Base-by-base conservation (phyloP, 495 filamentous ascomycete species). In the Parathielavia hyrcaniae region DNA sequence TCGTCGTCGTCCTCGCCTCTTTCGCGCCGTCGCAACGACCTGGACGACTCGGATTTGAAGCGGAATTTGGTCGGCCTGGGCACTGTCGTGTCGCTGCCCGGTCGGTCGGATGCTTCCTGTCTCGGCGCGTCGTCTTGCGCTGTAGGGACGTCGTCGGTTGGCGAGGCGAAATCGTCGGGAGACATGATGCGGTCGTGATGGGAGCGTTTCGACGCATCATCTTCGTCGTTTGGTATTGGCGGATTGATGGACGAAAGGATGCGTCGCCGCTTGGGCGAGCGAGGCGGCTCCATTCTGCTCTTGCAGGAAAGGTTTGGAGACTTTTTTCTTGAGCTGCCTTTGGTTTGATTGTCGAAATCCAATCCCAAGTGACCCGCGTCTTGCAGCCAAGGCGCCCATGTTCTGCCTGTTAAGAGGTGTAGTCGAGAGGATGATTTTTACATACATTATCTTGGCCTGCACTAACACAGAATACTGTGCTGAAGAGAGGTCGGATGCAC, bases 41-140 rank as follows among this genome's bases (percentile, higher is more conserved):
- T 40, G 22, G 57, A 63, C 9, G 56, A 50, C 38, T 71, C 69
- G 23, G 71, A 72, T 64, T 83, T 87, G 73, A 87, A 84, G 43
- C 81, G 81, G 69, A 87, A 84, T 67, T 75, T 83, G 8, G 73
- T 75, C 1, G 65, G 50, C 52, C 62, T 72, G 19, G 59, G 63
- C 36, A 41, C 50, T 9, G n/a, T 22, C 1, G 20, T 38, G 26
- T 38, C 49, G 32, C 19, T 4, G 4, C 32, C 23, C 26, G 22
- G 20, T 30, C 7, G 34, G 16, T 50, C 52, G 45, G 46, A 11
- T 36, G 26, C 26, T 30, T 30, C 26, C 26, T 36, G 23, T 22
- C 41, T 19, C 10, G 16, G 16, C 3, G 34, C 16, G 14, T 38
- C 20, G 16, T 36, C 23, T 9, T 45, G 19, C n/a, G 13, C 34